These are phyloP conservation scores for Peronospora belbahrii DNA, from an alignment of 352 stramenopile species.

Conservation along the genomic window DNA sequence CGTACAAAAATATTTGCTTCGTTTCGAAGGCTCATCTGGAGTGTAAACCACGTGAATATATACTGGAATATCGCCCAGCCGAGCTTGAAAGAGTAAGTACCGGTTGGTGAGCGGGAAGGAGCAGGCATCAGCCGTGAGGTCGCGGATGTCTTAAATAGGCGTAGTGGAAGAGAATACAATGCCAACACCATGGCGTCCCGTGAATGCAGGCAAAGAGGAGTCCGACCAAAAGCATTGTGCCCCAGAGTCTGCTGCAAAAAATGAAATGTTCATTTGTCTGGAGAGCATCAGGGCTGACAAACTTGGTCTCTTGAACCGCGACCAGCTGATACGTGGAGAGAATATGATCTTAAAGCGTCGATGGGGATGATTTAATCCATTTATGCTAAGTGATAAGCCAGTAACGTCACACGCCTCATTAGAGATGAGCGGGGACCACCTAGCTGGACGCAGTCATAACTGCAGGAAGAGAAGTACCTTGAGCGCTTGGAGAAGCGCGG, in stretches of 20 bases:
- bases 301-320: too few relatives aligned
- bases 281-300: too few relatives aligned
- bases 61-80: not conserved
- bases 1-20: conserved; percentile 1
- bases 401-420: too few relatives aligned
- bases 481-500: not conserved
- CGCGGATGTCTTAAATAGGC: conserved; percentile 6
- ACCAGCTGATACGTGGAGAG: too few relatives aligned
- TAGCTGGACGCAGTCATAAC: not conserved
- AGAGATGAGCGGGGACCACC: conserved; percentile 6
- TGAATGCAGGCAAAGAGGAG: conserved; percentile 7
- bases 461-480: not conserved
- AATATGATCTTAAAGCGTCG: too few relatives aligned
- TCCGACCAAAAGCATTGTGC: too few relatives aligned
- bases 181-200: conserved; percentile 4
- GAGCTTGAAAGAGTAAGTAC: conserved; percentile 11
- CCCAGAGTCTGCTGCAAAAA: too few relatives aligned
- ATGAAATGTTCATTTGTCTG: too few relatives aligned
- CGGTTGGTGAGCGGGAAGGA: conserved; percentile 2
- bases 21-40: conserved; percentile 1
- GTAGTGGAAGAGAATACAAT: conserved; percentile 8
- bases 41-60: conserved; percentile 13
- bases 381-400: too few relatives aligned
- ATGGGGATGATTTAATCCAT: too few relatives aligned
- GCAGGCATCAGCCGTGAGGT: conserved; percentile 4